Evolutionary conservation across 225 moss, liverwort and hornwort species (phyloP), one percentile per base, ranked within the genome.

Genomic region (Pseudisothecium myosuroides): DNA sequence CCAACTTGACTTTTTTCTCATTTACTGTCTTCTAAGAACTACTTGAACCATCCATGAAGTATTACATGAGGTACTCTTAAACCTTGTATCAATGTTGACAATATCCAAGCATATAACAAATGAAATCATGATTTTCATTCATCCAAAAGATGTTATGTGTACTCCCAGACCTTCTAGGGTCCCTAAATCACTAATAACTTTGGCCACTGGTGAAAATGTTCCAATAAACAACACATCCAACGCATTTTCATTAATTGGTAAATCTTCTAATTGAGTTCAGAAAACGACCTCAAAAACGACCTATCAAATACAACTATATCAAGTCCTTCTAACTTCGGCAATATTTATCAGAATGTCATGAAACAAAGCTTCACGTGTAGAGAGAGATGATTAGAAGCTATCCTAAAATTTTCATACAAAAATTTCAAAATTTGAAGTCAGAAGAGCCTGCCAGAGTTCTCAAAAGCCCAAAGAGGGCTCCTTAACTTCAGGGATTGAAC

Each of bases 401-500:
- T 26, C 41, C 14, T 8, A 26, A 5, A 4, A 26, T 0, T 27
- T 72, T 27, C 3, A 16, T 26, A 43, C 17, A n/a, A 13, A 23
- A 23, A 37, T 9, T 24, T 47, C 11, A 13, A 52, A 52, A 34
- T 8, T 76, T 21, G 7, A 20, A 34, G 4, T 19, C 49, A 8
- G 12, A 12, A 34, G 13, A 5, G 13, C 21, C 50, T 7, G 5
- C 22, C 21, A 3, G 21, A 13, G 3, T 34, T 13, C 52, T 32
- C 4, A 19, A 32, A 32, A 12, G 12, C 14, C 19, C 12, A 34
- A 4, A 2, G 3, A 2, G 8, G 3, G 9, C 10, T 55, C 16
- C 4, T 26, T 10, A 8, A 9, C 16, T 10, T 7, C 2, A 17
- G 0, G 0, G 0, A 4, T 1, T 13, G 6, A 45, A 10, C 7